phyloP scores from a whole-genome alignment of 768 basidiomycete species.

The Hericium rajendrae region DNA sequence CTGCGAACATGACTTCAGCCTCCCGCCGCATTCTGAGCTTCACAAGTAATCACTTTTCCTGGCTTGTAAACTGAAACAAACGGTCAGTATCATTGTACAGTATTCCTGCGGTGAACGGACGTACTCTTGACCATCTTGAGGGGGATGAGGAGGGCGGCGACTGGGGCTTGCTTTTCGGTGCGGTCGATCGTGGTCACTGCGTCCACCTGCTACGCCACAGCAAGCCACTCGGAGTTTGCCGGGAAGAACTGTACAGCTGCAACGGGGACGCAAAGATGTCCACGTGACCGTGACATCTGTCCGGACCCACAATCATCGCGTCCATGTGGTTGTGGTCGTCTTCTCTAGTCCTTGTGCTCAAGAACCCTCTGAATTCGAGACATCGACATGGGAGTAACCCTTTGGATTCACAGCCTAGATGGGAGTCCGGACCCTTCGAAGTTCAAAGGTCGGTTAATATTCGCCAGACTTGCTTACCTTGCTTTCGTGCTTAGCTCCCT shows the following conservation, averaged over 20 bases:
- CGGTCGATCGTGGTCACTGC: background rate
- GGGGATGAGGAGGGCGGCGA: conserved; percentile 6
- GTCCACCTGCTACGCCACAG: background rate
- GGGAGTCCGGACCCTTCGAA: too few species aligned
- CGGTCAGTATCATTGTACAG: background rate
- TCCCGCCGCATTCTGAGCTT: background rate
- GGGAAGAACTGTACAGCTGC: conserved; percentile 17
- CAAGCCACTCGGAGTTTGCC: conserved; percentile 21
- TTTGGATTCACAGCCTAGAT: too few species aligned
- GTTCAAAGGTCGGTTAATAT: too few species aligned
- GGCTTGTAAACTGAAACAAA: conserved; percentile 73
- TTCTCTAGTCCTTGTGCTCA: too few species aligned
- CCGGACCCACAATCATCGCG: too few species aligned
- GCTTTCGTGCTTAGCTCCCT: too few species aligned
- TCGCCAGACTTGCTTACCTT: too few species aligned
- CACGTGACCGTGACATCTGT: background rate
- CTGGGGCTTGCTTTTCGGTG: conserved; percentile 9
- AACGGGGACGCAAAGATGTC: too few species aligned
- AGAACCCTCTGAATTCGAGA: too few species aligned
- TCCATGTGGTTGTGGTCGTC: too few species aligned
- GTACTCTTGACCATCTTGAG: conserved; percentile 23
- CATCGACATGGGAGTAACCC: too few species aligned
- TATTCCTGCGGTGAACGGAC: background rate
- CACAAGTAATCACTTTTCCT: conserved; percentile 60
- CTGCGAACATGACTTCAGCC: conserved; percentile 27